These are phyloP conservation scores for Prunus armeniaca DNA, from an alignment of 306 rosid species.

Conservation along the genomic window DNA sequence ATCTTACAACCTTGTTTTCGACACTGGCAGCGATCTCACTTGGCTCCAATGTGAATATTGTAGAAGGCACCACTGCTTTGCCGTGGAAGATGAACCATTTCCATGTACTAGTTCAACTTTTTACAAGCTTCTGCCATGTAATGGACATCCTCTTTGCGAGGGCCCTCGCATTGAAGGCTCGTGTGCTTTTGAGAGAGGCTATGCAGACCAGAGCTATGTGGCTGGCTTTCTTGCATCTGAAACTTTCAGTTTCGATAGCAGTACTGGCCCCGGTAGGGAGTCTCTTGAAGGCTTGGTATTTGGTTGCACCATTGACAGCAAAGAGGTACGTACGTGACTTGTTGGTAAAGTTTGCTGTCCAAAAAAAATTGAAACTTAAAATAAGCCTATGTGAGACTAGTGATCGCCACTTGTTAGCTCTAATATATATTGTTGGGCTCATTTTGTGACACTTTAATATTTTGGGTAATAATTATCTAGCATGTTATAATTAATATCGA, in stretches of 20 bases:
- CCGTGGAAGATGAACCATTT: not conserved
- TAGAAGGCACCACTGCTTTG: not conserved
- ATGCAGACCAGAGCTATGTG: not conserved
- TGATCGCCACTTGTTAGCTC: too few relatives aligned
- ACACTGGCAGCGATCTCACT: not conserved
- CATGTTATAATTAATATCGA: too few relatives aligned
- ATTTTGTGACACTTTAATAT: too few relatives aligned
- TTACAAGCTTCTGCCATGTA: not conserved
- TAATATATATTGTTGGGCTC: too few relatives aligned
- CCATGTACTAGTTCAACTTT: not conserved
- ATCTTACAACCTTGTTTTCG: not conserved
- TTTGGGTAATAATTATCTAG: too few relatives aligned
- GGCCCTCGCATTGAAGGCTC: not conserved
- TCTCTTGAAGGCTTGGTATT: not conserved
- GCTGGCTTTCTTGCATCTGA: not conserved
- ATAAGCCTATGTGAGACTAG: too few relatives aligned
- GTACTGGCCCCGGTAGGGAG: not conserved
- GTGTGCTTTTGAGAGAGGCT: not conserved
- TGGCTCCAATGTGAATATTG: not conserved
- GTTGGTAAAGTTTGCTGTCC: too few relatives aligned
- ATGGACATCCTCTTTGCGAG: not conserved
- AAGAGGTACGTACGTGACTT: not conserved
- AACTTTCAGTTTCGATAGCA: not conserved
- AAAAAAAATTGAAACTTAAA: too few relatives aligned
- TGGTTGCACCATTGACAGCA: not conserved